phyloP scores from a whole-genome alignment of 805 yeast species.

The Suhomyces faveliae region DNA sequence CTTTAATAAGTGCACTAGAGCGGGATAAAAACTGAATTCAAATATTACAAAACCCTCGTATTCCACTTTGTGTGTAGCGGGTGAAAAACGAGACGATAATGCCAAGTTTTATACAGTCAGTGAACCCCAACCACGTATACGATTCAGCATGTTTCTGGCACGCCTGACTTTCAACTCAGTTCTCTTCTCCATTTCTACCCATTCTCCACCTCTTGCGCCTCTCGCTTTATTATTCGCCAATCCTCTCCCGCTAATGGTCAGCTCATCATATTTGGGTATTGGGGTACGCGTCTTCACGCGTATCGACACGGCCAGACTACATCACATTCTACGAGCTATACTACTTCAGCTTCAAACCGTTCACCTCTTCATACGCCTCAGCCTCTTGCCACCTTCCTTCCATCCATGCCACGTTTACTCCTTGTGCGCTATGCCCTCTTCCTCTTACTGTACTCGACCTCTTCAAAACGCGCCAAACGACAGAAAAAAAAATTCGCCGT shows the following conservation, averaged over 20 bases:
- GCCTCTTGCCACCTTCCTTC: background rate
- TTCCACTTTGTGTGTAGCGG: too few species aligned
- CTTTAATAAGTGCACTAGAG: too few species aligned
- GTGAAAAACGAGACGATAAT: too few species aligned
- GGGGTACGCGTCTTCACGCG: background rate
- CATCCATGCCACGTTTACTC: background rate
- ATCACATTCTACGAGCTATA: background rate
- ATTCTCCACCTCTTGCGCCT: background rate
- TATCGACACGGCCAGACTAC: background rate
- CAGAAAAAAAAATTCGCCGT: background rate
- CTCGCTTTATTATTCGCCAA: background rate
- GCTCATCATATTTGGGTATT: background rate
- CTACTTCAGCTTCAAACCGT: background rate
- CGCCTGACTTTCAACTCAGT: too few species aligned
- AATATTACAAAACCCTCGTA: too few species aligned
- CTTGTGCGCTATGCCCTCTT: background rate
- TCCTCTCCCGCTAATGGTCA: background rate
- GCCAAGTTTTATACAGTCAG: too few species aligned
- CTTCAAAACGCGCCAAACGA: constrained; percentile 3
- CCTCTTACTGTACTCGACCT: background rate
- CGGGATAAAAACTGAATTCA: too few species aligned
- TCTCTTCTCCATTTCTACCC: background rate
- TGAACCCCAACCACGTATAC: too few species aligned
- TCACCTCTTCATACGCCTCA: background rate
- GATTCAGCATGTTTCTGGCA: too few species aligned